A percentile compares a stretch with the other conserved stretches of the same genome.
phyloP scores from a whole-genome alignment of 441 rosid species.

The Arabidopsis hybrid region DNA sequence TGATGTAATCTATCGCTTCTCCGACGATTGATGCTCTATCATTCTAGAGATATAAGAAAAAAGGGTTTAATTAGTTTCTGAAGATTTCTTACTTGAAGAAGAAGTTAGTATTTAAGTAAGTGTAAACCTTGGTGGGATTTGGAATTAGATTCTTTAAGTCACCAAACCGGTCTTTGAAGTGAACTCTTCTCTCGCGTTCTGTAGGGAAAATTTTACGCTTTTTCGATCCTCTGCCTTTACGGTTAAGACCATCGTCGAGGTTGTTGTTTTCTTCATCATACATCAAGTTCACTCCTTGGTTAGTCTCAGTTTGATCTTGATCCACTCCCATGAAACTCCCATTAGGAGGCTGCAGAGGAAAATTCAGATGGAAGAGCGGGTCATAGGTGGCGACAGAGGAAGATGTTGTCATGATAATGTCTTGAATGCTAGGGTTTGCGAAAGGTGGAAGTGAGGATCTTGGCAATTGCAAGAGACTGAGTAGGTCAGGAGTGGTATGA shows the following conservation, averaged over 20 bases:
- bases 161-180: constrained; percentile 59
- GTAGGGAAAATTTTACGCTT: constrained; percentile 69
- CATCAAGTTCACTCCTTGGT: constrained; percentile 40
- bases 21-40: constrained; percentile 81
- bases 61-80: not conserved
- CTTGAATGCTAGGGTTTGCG: constrained; percentile 40
- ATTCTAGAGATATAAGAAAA: constrained; percentile 39
- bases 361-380: constrained; percentile 68
- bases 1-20: constrained; percentile 81
- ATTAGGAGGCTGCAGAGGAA: constrained; percentile 72
- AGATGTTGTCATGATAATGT: constrained; percentile 38
- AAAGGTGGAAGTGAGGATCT: constrained; percentile 51
- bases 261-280: constrained; percentile 31
- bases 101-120: constrained; percentile 15
- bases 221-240: constrained; percentile 57
- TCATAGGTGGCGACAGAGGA: constrained; percentile 59
- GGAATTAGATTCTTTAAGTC: constrained; percentile 66
- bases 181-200: constrained; percentile 76
- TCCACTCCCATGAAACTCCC: constrained; percentile 57
- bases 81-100: constrained; percentile 12
- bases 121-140: constrained; percentile 68
- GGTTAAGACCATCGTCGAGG: constrained; percentile 55
- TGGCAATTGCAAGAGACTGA: constrained; percentile 68
- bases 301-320: constrained; percentile 46
- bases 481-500: constrained; percentile 66